Evolutionary conservation across 2,329 filamentous ascomycete species (phyloP), one percentile per base, ranked within the genome.

Genomic region (Leptodontidium sp.): DNA sequence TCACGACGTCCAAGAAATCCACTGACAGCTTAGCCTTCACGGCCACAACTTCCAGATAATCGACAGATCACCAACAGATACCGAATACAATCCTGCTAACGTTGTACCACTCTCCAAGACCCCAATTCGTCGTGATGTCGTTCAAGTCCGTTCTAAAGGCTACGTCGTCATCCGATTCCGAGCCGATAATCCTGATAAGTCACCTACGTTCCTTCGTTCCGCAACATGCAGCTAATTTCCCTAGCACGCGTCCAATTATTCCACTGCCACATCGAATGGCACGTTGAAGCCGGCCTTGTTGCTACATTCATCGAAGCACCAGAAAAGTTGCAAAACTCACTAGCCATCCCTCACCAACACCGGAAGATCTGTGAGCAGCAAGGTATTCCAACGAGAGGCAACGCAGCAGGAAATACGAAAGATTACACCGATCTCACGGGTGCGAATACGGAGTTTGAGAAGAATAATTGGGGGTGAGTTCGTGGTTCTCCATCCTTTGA

Each of bases 151-250:
- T 29, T 88, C 89, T 0, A 84, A 86, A 43, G 90, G 91, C 0
- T 89, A 90, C 77, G 84, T 90, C 38, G 86, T 93, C 11, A 76
- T 94, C 40, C 83, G 88, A 15, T 90, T 90, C 80, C 81, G 82
- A 65, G 87, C 89, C 1, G 84, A 91, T 75, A 91, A 91, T 73
- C 87, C 89, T 21, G 89, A 53, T 53, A 17, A 53, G 50, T 53
- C 24, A 3, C 38, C 38, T 5, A 5, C 24, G 1, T 53, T 29
- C 11, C 9, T 9, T 11, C 11, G 5, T 32, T 15, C 11, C 6
- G 21, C 49, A 5, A 7, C 24, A 32, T 32, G 3, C 29, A 53
- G 24, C 24, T 53, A 29, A 53, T 9, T 12, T 53, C 14, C 11
- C 4, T 12, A 29, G 50, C 24, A 53, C 50, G 88, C 76, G 81